Base-by-base conservation (phyloP, 1,139 yeast genomes). In the Wickerhamomyces sp. region DNA sequence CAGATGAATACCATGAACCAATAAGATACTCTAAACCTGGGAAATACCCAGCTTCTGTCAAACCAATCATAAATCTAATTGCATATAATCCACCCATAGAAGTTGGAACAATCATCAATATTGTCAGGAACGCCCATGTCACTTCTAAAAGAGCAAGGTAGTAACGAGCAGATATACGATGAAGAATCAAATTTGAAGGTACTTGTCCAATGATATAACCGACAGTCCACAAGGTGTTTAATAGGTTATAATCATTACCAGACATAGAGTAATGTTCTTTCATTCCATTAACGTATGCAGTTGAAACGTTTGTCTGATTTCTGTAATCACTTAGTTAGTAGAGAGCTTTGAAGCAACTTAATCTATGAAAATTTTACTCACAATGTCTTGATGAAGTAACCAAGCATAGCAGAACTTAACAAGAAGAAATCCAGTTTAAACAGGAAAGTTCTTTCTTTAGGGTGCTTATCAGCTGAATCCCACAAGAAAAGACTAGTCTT, bases 11-110 rank as follows among this genome's bases (percentile, higher is more conserved):
- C 72, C 76, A 74, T 10, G 74, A 65, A 3, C 81, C 81, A 37
- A 52, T 46, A 29, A 52, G 28, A 18, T 49, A 52, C 31, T 50
- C 74, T 42, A 76, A 61, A 18, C 76, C 76, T 2, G 84, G 84
- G 57, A 76, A 78, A 45, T 74, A 74, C 0, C 82, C 81, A 16
- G 79, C 64, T 54, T 79, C 87, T 3, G 72, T 64, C 7, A 77
- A 58, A 0, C 86, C 88, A 37, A 79, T 56, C 28, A 80, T 60
- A 52, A 79, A 80, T 15, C 30, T 28, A 5, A 28, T 14, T 5
- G 19, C 30, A 16, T 15, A 16, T 14, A 28, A 13, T 7, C 72
- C 70, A 2, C 63, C 49, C 8, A 74, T 60, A 9, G 35, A 52
- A 43, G 47, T 56, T 58, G 68, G 63, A 0, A 72, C 67, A 37